Conservation (phyloP, 148 eudicot species). For the Heliosperma pusillum region DNA sequence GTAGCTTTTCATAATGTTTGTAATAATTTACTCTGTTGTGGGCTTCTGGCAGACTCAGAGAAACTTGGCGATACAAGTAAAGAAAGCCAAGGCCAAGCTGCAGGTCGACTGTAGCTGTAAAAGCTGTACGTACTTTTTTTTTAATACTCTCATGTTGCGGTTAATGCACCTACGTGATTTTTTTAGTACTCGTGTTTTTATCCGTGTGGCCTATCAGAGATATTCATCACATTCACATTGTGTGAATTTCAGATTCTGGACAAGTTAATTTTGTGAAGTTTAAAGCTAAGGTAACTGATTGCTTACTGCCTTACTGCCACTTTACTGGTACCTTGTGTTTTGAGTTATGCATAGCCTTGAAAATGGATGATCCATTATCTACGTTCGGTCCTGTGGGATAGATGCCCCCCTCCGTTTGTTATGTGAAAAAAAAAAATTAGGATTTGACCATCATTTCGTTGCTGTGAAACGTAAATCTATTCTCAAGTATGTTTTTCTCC, state of each 20-base stretch:
- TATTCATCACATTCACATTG: background rate
- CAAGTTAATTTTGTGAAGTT: background rate
- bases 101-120: background rate
- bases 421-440: no score
- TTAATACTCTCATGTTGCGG: background rate
- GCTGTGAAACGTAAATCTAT: background rate
- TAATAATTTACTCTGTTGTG: background rate
- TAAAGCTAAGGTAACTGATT: no score
- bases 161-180: background rate
- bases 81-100: background rate
- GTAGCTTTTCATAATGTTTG: no score
- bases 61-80: background rate
- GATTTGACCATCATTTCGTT: no score
- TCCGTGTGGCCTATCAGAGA: background rate
- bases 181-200: no score
- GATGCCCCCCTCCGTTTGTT: no score
- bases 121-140: no score
- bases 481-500: background rate
- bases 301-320: no score
- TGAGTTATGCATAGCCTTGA: background rate
- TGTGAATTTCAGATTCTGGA: background rate
- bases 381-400: background rate
- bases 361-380: background rate
- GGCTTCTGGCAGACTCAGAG: background rate
- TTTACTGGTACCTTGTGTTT: background rate